These are phyloP conservation scores for Arthrobotrys megalospora DNA, from an alignment of 2,329 filamentous ascomycete species.

Conservation along the genomic window DNA sequence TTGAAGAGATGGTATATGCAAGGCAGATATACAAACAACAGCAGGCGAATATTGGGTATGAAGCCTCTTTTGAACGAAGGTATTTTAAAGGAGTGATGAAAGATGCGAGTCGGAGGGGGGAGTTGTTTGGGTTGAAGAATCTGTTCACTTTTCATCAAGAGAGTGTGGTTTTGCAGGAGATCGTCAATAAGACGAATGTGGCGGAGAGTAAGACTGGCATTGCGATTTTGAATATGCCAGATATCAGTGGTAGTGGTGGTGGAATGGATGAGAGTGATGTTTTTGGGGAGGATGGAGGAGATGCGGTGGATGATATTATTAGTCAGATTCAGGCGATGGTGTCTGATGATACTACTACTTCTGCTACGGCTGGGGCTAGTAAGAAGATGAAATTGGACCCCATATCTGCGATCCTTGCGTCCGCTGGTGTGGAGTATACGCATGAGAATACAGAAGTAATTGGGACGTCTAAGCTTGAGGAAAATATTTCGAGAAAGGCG, in stretches of 20 bases:
- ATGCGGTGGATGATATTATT: constrained; percentile 47
- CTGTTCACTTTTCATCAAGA: constrained; percentile 86
- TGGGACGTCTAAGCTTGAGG: constrained; percentile 92
- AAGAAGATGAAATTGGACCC: constrained; percentile 73
- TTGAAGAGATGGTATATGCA: constrained; percentile 97
- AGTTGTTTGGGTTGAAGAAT: constrained; percentile 92
- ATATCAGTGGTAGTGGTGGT: constrained; percentile 76
- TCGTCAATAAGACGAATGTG: constrained; percentile 98
- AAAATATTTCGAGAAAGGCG: constrained; percentile 82
- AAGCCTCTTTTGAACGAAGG: constrained; percentile 87
- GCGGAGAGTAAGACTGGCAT: constrained; percentile 92
- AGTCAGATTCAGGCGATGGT: constrained; percentile 57
- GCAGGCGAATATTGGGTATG: constrained; percentile 97
- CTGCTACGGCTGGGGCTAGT: background rate
- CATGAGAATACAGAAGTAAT: constrained; percentile 97
- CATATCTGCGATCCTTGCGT: constrained; percentile 88
- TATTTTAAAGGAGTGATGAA: constrained; percentile 97
- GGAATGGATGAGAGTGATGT: constrained; percentile 66
- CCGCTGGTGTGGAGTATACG: constrained; percentile 92
- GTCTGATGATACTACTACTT: constrained; percentile 26
- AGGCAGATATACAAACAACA: constrained; percentile 99
- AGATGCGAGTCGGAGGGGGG: constrained; percentile 84
- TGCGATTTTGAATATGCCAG: constrained; percentile 72
- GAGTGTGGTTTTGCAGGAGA: constrained; percentile 87
- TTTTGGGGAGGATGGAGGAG: constrained; percentile 21